Evolutionary conservation across 1,284 basidiomycete genomes (phyloP).

Genomic region (Gymnopus androsaceus): DNA sequence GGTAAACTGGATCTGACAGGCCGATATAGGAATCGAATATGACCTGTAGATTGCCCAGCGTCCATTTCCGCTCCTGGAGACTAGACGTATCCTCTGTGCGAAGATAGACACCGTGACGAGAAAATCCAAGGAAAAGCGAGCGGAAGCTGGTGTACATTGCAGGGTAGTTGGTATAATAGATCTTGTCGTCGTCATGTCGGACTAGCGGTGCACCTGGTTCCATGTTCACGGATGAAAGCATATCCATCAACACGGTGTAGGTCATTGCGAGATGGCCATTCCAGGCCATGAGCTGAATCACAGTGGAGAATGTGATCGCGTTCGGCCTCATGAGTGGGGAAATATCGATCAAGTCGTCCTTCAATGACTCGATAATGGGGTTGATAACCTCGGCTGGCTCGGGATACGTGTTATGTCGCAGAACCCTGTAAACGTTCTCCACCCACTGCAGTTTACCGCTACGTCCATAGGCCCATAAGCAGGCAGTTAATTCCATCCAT

Average conservation of each 20-base stretch:
- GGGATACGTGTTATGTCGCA: conserved; percentile 52
- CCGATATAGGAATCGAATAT: conserved; percentile 62
- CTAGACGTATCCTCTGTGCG: neutral
- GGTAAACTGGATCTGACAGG: conserved; percentile 43
- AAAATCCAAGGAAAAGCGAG: conserved; percentile 77
- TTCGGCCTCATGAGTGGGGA: conserved; percentile 53
- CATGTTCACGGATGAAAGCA: conserved; percentile 55
- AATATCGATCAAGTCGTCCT: conserved; percentile 48
- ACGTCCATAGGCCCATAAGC: conserved; percentile 65
- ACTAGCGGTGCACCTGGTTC: conserved; percentile 34
- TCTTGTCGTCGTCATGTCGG: conserved; percentile 27
- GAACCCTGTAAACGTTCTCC: conserved; percentile 59
- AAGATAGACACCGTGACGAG: conserved; percentile 48
- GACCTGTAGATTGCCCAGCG: conserved; percentile 50
- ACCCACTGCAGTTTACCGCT: conserved; percentile 57
- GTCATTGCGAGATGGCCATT: conserved; percentile 65
- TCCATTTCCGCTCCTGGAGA: conserved; percentile 42
- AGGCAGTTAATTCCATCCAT: conserved; percentile 66
- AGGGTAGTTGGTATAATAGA: conserved; percentile 35
- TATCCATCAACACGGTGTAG: conserved; percentile 67
- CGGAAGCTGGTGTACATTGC: conserved; percentile 62
- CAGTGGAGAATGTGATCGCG: conserved; percentile 64
- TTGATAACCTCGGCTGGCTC: conserved; percentile 37
- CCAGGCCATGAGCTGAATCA: conserved; percentile 71
- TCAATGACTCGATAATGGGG: conserved; percentile 34